Base-by-base conservation (phyloP, 495 filamentous ascomycete genomes). In the Viridothelium virens region DNA sequence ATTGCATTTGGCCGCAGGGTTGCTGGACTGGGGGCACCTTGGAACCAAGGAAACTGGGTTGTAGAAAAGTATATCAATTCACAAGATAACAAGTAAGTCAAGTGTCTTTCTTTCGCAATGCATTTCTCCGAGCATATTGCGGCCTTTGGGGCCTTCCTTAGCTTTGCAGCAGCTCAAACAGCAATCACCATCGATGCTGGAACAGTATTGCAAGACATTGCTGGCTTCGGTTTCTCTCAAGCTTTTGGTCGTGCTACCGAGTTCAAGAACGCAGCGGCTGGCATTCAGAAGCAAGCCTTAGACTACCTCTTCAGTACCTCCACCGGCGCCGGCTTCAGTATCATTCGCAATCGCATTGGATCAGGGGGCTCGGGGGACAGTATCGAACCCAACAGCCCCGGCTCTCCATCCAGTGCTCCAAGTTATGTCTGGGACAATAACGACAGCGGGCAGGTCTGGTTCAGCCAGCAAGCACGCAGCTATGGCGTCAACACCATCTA, bases 131-230 rank as follows among this genome's bases (percentile, higher is more conserved):
- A 25, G 25, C 25, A 25, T 25, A 25, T 25, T 1, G 25, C 25
- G 25, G 25, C 25, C 25, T 25, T 25, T 25, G 25, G 25, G 25
- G 25, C 25, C 25, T 25, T 25, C 25, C 25, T 25, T 25, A 25
- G 25, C 25, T 25, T 25, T 25, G 25, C 25, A 25, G 25, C 25
- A 25, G 61, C 38, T 18, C 56, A 25, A 18, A 65, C 5, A 46
- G 88, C 89, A 46, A 83, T 97, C 56, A 82, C 86, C 56, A 86
- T 96, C 72, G 92, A 91, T 65, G 97, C 93, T 71, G 94, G 94
- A 46, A 97, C 94, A 0, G 87, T 90, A 0, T 80, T 94, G 9
- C 87, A 90, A 14, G 87, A 95, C 70, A 94, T 98, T 65, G 90
- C 95, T 34, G 83, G 85, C 47, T 87, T 98, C 67, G 81, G 82